Conservation (phyloP, 139 green algal genomes). For the Gonium pectorale region DNA sequence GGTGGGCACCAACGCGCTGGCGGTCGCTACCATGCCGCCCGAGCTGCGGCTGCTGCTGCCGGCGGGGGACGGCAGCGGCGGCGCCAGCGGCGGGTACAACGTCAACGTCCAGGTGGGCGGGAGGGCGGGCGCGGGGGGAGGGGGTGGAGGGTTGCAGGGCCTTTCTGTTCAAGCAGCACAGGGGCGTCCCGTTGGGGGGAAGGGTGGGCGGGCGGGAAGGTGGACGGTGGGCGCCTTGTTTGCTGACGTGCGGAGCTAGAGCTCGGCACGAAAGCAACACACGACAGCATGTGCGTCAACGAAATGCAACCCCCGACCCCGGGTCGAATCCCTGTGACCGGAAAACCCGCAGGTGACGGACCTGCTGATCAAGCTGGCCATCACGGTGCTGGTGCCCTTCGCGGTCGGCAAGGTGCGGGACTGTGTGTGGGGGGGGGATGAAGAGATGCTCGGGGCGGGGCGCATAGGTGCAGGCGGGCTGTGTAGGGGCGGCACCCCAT, state of each 20-base stretch:
- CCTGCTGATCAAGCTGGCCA: slow-evolving; percentile 79
- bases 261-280: too few species aligned
- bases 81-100: not conserved
- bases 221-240: too few species aligned
- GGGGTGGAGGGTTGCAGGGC: too few species aligned
- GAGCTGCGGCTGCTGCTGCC: slow-evolving; percentile 31
- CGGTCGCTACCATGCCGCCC: slow-evolving; percentile 45
- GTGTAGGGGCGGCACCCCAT: too few species aligned
- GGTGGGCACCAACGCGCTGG: slow-evolving; percentile 79
- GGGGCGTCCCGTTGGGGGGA: too few species aligned
- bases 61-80: not conserved
- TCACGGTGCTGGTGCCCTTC: slow-evolving; percentile 68
- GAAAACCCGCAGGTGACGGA: slow-evolving; percentile 7
- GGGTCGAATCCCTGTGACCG: not conserved
- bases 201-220: too few species aligned
- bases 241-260: too few species aligned
- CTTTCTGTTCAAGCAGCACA: too few species aligned
- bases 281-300: too few species aligned
- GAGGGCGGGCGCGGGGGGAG: not conserved
- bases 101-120: slow-evolving; percentile 1
- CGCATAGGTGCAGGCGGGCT: too few species aligned
- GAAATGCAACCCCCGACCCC: too few species aligned
- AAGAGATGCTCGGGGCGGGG: not conserved
- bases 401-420: slow-evolving; percentile 52
- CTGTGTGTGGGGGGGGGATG: not conserved